Evolutionary conservation across 202 grass and related monocot species (phyloP).

Genomic region (Bolboschoenoplectus hybrid): DNA sequence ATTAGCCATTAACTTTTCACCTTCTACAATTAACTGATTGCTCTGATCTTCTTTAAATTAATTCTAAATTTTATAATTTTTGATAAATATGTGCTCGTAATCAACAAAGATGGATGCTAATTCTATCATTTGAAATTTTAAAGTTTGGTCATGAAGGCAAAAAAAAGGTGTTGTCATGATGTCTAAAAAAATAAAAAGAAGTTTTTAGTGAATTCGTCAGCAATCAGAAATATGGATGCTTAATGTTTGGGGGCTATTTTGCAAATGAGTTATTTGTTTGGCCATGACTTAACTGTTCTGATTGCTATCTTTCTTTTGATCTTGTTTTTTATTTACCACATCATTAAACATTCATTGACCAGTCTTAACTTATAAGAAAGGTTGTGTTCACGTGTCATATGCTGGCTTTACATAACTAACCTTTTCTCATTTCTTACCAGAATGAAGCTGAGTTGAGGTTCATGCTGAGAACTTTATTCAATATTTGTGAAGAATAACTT

Average conservation of each 20-base stretch:
- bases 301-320: background rate
- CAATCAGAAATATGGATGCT: no score
- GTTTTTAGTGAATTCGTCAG: no score
- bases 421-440: background rate
- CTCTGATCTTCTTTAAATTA: background rate
- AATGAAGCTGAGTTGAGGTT: constrained; percentile 28
- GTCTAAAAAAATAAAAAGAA: background rate
- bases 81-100: background rate
- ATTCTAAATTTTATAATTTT: background rate
- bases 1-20: background rate
- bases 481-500: constrained; percentile 35
- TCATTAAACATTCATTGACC: background rate
- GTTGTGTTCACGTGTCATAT: background rate
- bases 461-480: background rate
- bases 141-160: background rate
- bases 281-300: background rate
- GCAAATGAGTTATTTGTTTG: background rate
- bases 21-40: background rate
- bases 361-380: background rate
- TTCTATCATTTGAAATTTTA: background rate
- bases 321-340: background rate
- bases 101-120: background rate
- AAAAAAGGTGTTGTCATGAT: background rate
- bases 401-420: background rate
- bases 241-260: background rate